phyloP scores from a whole-genome alignment of 2,329 filamentous ascomycete species.

The Aureobasidium sp. region DNA sequence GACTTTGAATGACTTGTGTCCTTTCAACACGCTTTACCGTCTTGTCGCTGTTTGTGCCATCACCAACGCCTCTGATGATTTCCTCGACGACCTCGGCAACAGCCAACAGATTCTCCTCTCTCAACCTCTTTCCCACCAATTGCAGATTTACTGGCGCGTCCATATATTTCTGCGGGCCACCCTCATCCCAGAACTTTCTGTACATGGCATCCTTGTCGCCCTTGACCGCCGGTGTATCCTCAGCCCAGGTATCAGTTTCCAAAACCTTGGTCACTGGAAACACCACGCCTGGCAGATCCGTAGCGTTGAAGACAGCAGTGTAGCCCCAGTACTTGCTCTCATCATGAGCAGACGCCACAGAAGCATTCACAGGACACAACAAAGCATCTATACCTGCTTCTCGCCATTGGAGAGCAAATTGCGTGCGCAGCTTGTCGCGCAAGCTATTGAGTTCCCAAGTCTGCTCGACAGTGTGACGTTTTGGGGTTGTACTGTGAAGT shows the following conservation, averaged over 20 bases:
- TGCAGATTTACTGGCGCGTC: conserved; percentile 16
- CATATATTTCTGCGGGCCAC: conserved; percentile 6
- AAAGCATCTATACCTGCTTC: conserved; percentile 49
- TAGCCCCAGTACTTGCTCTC: conserved; percentile 56
- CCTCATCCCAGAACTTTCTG: background rate
- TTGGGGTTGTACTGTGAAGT: background rate
- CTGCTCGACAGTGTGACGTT: background rate
- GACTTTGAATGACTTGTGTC: background rate
- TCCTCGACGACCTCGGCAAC: conserved; percentile 10
- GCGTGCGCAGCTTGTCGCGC: conserved; percentile 38
- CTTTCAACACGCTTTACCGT: background rate
- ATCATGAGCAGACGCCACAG: conserved; percentile 48
- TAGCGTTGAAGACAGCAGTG: conserved; percentile 52
- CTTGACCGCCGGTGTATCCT: conserved; percentile 21
- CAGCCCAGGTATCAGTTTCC: conserved; percentile 38
- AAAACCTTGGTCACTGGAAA: conserved; percentile 48
- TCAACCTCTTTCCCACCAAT: conserved; percentile 13
- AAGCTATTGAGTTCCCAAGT: conserved; percentile 22
- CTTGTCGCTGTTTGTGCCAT: background rate
- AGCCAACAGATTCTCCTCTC: conserved; percentile 16
- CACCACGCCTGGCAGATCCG: conserved; percentile 55
- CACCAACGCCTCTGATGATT: background rate
- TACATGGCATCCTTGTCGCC: conserved; percentile 8
- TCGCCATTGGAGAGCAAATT: conserved; percentile 43
- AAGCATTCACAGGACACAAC: conserved; percentile 53